Evolutionary conservation across 2,329 filamentous ascomycete species (phyloP).

Genomic region (Penicillium digitatum): DNA sequence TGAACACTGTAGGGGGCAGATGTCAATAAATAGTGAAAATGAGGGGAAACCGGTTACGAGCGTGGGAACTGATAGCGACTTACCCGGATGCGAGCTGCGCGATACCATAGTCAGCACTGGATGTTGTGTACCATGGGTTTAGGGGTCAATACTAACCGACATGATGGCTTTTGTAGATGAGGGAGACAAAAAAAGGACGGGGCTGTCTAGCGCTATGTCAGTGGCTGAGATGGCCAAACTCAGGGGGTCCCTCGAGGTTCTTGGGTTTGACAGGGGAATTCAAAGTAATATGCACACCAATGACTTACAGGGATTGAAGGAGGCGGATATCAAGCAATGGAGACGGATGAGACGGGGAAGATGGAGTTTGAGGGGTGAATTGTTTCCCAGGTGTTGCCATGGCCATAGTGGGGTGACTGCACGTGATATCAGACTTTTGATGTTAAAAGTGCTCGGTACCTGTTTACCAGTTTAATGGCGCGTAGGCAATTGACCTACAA

Average conservation of each 20-base stretch:
- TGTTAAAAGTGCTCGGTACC: constrained; percentile 14
- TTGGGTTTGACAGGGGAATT: neutral
- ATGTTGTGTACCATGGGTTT: neutral
- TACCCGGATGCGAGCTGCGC: constrained; percentile 38
- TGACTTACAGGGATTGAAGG: constrained; percentile 11
- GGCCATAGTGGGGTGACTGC: constrained; percentile 29
- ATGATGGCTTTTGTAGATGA: constrained; percentile 29
- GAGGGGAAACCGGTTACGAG: constrained; percentile 3
- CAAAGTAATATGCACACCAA: neutral
- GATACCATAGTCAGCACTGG: constrained; percentile 11
- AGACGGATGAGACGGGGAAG: constrained; percentile 19
- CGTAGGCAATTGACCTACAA: neutral
- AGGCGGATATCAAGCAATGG: constrained; percentile 12
- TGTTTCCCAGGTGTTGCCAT: constrained; percentile 32
- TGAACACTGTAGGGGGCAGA: constrained; percentile 37
- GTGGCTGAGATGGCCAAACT: constrained; percentile 15
- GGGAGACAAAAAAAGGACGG: constrained; percentile 18
- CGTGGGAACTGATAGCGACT: constrained; percentile 6
- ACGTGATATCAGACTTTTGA: constrained; percentile 22
- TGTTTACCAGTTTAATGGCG: neutral
- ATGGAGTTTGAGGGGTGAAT: constrained; percentile 36
- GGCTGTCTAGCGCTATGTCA: constrained; percentile 33
- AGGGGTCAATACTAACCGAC: constrained; percentile 30
- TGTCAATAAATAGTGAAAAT: constrained; percentile 20
- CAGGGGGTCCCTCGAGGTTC: neutral